phyloP scores from a whole-genome alignment of 495 filamentous ascomycete species.

The Xylaria cubensis region DNA sequence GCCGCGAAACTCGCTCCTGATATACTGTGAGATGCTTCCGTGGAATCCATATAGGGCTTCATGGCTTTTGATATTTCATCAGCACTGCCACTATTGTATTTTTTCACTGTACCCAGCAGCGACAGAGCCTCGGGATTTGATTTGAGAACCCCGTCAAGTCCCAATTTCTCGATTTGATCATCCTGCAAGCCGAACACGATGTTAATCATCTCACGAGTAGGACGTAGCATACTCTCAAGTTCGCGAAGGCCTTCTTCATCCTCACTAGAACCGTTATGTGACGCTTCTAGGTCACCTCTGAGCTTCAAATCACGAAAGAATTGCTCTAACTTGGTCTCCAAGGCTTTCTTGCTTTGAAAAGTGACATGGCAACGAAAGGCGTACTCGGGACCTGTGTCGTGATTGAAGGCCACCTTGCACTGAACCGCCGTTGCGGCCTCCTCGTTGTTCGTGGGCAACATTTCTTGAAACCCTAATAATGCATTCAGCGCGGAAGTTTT shows the following conservation, averaged over 20 bases:
- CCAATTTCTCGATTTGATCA: constrained; percentile 1
- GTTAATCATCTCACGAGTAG: constrained; percentile 15
- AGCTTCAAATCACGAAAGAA: constrained; percentile 21
- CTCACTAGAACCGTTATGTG: constrained; percentile 21
- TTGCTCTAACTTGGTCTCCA: constrained; percentile 28
- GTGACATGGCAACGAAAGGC: constrained; percentile 32
- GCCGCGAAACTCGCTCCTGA: constrained; percentile 6
- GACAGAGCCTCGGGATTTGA: constrained; percentile 25
- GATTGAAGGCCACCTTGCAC: constrained; percentile 32
- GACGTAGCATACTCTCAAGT: not conserved
- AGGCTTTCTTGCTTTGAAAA: constrained; percentile 28
- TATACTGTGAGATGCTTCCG: not conserved
- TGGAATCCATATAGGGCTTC: constrained; percentile 26
- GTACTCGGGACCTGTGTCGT: constrained; percentile 20
- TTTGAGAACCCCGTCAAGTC: constrained; percentile 6
- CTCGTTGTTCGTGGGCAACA: constrained; percentile 35
- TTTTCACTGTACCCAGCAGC: not conserved
- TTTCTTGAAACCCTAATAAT: constrained; percentile 29
- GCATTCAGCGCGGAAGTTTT: constrained; percentile 38
- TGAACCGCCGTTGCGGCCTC: constrained; percentile 35
- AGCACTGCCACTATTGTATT: constrained; percentile 15
- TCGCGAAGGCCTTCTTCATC: constrained; percentile 14
- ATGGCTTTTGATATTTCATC: constrained; percentile 9
- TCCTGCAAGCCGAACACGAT: constrained; percentile 21
- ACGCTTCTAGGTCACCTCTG: not conserved